Percentiles rank a stretch among this genome's conserved stretches.
Evolutionary conservation across 495 filamentous ascomycete species (phyloP).

Genomic region (Talaromyces wortmannii): DNA sequence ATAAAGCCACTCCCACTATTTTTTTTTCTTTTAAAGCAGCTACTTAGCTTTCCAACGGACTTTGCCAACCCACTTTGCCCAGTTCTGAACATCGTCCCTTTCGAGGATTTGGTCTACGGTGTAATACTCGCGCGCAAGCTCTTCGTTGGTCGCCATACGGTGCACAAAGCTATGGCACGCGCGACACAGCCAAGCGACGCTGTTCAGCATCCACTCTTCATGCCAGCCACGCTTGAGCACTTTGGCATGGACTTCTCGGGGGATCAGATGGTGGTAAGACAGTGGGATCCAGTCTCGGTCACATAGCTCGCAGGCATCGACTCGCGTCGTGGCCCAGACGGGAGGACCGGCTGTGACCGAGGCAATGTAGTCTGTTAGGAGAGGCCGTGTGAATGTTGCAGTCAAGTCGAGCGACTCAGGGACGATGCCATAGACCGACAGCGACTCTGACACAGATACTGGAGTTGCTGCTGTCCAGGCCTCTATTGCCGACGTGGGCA

Average conservation of each 20-base stretch:
- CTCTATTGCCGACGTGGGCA: slow-evolving; percentile 35
- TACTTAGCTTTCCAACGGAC: slow-evolving; percentile 58
- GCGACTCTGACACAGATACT: slow-evolving; percentile 46
- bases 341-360: slow-evolving; percentile 52
- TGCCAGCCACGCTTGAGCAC: slow-evolving; percentile 78
- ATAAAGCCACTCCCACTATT: no score
- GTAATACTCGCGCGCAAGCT: slow-evolving; percentile 66
- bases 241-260: slow-evolving; percentile 68
- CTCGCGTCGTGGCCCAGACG: slow-evolving; percentile 46
- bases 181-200: slow-evolving; percentile 83
- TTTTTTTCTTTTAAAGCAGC: no score
- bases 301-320: slow-evolving; percentile 71
- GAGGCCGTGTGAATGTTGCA: slow-evolving; percentile 50
- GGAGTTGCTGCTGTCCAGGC: slow-evolving; percentile 38
- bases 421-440: slow-evolving; percentile 55
- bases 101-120: slow-evolving; percentile 62
- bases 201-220: slow-evolving; percentile 64
- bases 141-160: slow-evolving; percentile 68
- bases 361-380: slow-evolving; percentile 54
- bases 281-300: slow-evolving; percentile 69
- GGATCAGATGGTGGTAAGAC: slow-evolving; percentile 82
- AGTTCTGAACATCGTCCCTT: slow-evolving; percentile 66
- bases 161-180: slow-evolving; percentile 87
- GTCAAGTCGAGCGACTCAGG: slow-evolving; percentile 29
- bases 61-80: slow-evolving; percentile 59